Percentiles rank a stretch among this genome's conserved stretches.
Evolutionary conservation across 371 early-diverging fungal genomes (phyloP).

Genomic region (Capillidium heterosporum): DNA sequence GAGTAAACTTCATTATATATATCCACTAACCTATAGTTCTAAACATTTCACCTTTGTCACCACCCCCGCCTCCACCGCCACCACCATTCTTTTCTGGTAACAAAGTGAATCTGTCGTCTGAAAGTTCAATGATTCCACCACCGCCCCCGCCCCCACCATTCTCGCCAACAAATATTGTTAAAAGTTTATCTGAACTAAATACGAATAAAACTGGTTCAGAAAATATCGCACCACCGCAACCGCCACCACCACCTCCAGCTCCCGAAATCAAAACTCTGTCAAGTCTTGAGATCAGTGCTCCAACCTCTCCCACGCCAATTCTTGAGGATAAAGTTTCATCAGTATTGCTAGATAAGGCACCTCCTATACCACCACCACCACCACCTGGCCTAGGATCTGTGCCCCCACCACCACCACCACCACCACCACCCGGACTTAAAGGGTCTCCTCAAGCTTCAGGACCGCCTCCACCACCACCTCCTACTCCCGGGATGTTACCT

Average conservation of each 20-base stretch:
- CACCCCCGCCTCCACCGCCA: constrained; percentile 11
- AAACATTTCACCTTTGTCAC: constrained; percentile 14
- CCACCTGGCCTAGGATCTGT: constrained; percentile 6
- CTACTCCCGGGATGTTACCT: constrained; percentile 6
- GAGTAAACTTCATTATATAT: neutral
- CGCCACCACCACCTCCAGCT: too few species aligned
- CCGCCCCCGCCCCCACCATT: constrained; percentile 1
- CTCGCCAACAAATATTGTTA: neutral
- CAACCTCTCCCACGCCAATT: too few species aligned
- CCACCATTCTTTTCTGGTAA: neutral
- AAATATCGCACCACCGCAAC: too few species aligned
- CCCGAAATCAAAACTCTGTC: too few species aligned
- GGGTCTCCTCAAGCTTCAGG: constrained; percentile 8
- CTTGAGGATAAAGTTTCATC: too few species aligned
- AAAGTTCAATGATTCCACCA: neutral
- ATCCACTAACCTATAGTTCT: neutral
- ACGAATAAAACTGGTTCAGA: too few species aligned
- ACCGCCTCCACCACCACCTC: constrained; percentile 18
- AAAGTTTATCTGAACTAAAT: neutral
- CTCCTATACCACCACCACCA: constrained; percentile 3
- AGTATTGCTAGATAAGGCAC: too few species aligned
- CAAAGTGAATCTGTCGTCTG: too few species aligned
- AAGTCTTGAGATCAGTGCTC: too few species aligned
- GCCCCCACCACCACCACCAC: constrained; percentile 14
- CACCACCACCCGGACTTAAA: constrained; percentile 7